Conservation (phyloP, 1,139 yeast species). For the Pneumocystis canis region DNA sequence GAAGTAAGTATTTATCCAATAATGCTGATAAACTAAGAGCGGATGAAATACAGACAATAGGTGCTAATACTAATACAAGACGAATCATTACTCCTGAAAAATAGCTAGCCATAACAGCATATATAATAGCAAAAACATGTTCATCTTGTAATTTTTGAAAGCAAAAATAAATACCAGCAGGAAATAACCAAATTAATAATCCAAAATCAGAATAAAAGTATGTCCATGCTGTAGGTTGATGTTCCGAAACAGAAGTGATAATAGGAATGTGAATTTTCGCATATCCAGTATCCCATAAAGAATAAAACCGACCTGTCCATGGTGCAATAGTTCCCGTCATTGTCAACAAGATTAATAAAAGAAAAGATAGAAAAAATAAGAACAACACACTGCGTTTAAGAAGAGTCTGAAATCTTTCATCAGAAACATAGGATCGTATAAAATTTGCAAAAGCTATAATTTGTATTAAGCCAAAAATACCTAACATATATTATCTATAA, state of each 20-base stretch:
- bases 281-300: slow-evolving; percentile 93
- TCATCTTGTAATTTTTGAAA: slow-evolving; percentile 84
- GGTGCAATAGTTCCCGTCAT: slow-evolving; percentile 93
- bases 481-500: background rate
- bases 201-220: slow-evolving; percentile 89
- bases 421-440: slow-evolving; percentile 57
- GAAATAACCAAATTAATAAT: slow-evolving; percentile 93
- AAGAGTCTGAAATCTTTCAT: slow-evolving; percentile 60
- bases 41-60: slow-evolving; percentile 81
- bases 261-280: slow-evolving; percentile 98
- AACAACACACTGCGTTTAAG: slow-evolving; percentile 41
- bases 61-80: slow-evolving; percentile 91
- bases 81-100: slow-evolving; percentile 99
- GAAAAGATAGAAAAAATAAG: slow-evolving; percentile 47
- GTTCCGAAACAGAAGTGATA: slow-evolving; percentile 97
- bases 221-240: slow-evolving; percentile 99
- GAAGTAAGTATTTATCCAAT: slow-evolving; percentile 58
- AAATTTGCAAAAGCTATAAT: slow-evolving; percentile 78
- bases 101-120: slow-evolving; percentile 82
- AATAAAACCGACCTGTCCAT: slow-evolving; percentile 98
- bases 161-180: slow-evolving; percentile 84
- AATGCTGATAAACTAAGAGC: slow-evolving; percentile 78
- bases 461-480: slow-evolving; percentile 82
- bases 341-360: slow-evolving; percentile 64
- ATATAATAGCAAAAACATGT: slow-evolving; percentile 82